phyloP scores from a whole-genome alignment of 2,329 filamentous ascomycete genomes.

The Fusarium circinatum region DNA sequence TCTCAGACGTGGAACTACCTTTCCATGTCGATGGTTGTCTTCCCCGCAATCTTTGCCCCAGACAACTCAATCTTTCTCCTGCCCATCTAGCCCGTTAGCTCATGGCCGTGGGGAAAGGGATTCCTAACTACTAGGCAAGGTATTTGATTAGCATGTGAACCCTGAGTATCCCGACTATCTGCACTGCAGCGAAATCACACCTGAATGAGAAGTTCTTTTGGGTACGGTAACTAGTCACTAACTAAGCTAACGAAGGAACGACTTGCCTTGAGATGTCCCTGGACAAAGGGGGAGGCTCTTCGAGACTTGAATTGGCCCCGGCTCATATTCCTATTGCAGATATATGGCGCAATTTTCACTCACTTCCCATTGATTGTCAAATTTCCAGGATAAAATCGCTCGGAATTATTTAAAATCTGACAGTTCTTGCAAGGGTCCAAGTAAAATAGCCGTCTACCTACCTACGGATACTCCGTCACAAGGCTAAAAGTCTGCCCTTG shows the following conservation, averaged over 20 bases:
- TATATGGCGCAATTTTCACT: conserved; percentile 3
- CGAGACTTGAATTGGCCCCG: neutral
- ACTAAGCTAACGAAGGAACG: conserved; percentile 8
- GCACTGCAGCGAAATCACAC: neutral
- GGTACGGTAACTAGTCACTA: neutral
- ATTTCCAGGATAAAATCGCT: neutral
- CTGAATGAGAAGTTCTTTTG: neutral
- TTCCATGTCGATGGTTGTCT: neutral
- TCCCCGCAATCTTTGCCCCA: conserved; percentile 29
- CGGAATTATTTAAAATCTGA: neutral
- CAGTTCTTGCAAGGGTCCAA: neutral
- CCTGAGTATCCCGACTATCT: neutral
- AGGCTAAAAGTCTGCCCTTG: neutral
- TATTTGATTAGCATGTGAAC: conserved; percentile 10
- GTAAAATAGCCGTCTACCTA: neutral
- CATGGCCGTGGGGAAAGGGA: neutral
- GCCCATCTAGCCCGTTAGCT: conserved; percentile 2
- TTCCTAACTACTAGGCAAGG: neutral
- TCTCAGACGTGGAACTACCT: neutral
- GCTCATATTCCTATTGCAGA: conserved; percentile 29
- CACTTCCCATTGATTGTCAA: conserved; percentile 1
- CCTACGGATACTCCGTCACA: neutral
- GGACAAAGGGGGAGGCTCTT: neutral
- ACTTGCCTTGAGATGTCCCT: conserved; percentile 5
- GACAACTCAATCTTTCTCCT: conserved; percentile 9